Conservation (phyloP, 305 asterid genomes). For the Fraxinus platypoda region DNA sequence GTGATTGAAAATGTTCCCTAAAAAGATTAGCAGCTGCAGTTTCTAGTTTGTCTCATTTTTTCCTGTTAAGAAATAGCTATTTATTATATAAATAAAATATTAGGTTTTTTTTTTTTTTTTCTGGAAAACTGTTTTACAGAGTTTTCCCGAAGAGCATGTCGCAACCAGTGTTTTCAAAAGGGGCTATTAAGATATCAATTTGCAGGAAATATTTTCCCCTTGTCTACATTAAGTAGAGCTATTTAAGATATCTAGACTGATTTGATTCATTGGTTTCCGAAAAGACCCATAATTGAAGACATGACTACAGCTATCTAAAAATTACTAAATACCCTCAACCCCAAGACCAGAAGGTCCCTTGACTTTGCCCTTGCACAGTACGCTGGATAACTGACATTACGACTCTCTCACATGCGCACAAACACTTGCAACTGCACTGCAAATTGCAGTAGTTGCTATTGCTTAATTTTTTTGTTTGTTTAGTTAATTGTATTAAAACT, state of each 20-base stretch:
- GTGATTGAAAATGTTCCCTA: background rate
- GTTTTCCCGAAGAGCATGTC: background rate
- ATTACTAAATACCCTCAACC: background rate
- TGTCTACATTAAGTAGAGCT: background rate
- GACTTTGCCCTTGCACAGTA: background rate
- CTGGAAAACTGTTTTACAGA: background rate
- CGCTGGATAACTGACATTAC: background rate
- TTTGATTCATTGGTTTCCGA: background rate
- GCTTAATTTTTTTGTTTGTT: slow-evolving; percentile 13
- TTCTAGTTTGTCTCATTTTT: background rate
- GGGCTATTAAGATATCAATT: background rate
- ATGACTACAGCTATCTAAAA: background rate
- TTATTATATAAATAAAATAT: background rate
- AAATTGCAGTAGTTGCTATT: background rate
- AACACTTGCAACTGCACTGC: background rate
- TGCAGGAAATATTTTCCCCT: background rate
- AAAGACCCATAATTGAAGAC: background rate
- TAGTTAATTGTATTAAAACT: slow-evolving; percentile 35
- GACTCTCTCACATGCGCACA: background rate
- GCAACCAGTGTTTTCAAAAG: background rate
- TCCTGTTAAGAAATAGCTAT: background rate
- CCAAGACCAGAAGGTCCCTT: background rate
- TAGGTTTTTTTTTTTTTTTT: background rate
- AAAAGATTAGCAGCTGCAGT: background rate
- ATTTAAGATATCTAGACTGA: background rate